Base-by-base conservation (phyloP, 1,284 basidiomycete genomes). In the Fomitopsis palustris region DNA sequence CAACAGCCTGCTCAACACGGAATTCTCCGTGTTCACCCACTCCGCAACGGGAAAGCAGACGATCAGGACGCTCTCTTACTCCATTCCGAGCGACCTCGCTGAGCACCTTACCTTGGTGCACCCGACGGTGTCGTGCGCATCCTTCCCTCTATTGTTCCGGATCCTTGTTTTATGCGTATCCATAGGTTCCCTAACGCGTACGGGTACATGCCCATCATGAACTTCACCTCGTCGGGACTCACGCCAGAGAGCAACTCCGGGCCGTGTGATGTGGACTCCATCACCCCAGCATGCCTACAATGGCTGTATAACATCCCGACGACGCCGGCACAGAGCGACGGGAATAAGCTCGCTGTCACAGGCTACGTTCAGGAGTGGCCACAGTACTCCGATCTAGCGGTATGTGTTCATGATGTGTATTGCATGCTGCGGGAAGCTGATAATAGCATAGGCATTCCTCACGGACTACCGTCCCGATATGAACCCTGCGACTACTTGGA, bases 341-440 rank as follows among this genome's bases (percentile, higher is more conserved):
- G 65, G 33, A 86, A 84, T 67, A 77, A 71, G 31, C 73, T 87
- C 37, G 84, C 81, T 57, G 77, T 86, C 57, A 78, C 79, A 21
- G 85, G 85, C 12, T 86, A 83, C 65, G 76, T 85, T n/a, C 67
- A 78, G 4, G 74, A 84, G 62, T 86, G 76, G 65, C 83, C 82
- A 3, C 84, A 78, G 67, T 68, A 72, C 45, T 75, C 76, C 25
- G 82, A 85, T 69, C 74, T 84, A 23, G 71, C 73, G 69, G 77
- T 78, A 33, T 29, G 38, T 57, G 4, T 31, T 31, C 14, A 9
- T 4, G 5, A n/a, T 47, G 25, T 16, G 16, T 17, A n/a, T n/a
- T n/a, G 45, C 23, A 29, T 27, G 19, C 16, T n/a, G 10, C 21
- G 1, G 17, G 4, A 33, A 14, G n/a, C 37, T 56, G 37, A 14